Percentiles rank a stretch among this genome's conserved stretches.
Evolutionary conservation across 139 green algal species (phyloP).

Genomic region (Picochlorum costavermella): DNA sequence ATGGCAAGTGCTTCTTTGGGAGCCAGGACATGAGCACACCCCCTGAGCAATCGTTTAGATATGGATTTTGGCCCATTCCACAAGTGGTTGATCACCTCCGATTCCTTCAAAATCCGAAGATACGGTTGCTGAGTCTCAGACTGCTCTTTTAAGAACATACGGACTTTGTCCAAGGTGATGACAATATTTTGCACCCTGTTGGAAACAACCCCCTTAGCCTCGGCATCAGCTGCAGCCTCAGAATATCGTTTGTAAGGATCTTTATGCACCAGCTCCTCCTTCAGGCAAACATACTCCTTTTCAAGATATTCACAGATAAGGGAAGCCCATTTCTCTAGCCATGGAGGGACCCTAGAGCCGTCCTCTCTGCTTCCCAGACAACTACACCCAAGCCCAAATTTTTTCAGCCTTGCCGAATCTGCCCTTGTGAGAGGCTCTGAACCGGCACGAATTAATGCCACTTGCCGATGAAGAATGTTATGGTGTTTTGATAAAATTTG

Average conservation of each 20-base stretch:
- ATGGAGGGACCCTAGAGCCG: conserved; percentile 40
- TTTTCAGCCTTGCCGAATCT: conserved; percentile 31
- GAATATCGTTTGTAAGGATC: conserved; percentile 25
- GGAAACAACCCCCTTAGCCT: conserved; percentile 39
- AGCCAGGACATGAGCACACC: conserved; percentile 19
- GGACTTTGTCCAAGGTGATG: conserved; percentile 85
- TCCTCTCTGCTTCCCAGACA: conserved; percentile 27
- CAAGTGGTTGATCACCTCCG: conserved; percentile 53
- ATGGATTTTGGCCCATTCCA: conserved; percentile 49
- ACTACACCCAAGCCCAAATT: conserved; percentile 35
- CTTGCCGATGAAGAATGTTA: conserved; percentile 70
- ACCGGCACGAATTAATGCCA: conserved; percentile 37
- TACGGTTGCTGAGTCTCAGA: conserved; percentile 31
- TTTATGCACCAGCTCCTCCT: conserved; percentile 42
- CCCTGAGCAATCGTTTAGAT: conserved; percentile 31
- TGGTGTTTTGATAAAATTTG: conserved; percentile 58
- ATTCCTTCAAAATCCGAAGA: conserved; percentile 45
- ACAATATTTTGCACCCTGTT: conserved; percentile 77
- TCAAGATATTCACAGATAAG: conserved; percentile 64
- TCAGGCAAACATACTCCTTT: conserved; percentile 55
- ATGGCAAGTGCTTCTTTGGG: neutral
- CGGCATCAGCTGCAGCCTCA: conserved; percentile 22
- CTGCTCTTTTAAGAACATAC: conserved; percentile 43
- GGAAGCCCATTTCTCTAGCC: conserved; percentile 78
- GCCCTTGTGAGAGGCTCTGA: conserved; percentile 20